Evolutionary conservation across 2,329 filamentous ascomycete genomes (phyloP).

Genomic region (Epichloe sp.): DNA sequence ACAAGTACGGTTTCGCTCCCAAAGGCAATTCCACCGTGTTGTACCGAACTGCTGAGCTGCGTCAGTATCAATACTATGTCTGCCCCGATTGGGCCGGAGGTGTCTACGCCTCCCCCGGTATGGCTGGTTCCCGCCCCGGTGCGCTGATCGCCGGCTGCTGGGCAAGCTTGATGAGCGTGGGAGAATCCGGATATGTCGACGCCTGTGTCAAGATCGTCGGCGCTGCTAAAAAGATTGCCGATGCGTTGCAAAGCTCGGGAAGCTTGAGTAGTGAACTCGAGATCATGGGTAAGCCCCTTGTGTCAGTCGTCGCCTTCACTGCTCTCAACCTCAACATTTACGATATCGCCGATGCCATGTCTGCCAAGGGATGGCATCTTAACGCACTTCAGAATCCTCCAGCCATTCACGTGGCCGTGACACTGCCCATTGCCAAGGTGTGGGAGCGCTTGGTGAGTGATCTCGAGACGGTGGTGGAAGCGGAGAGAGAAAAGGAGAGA

Average conservation of each 20-base stretch:
- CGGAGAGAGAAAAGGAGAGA: conserved; percentile 70
- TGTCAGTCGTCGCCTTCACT: conserved; percentile 80
- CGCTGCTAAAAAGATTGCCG: conserved; percentile 71
- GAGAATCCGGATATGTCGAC: conserved; percentile 77
- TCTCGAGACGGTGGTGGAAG: conserved; percentile 50
- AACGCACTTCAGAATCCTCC: conserved; percentile 87
- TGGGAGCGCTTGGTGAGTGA: conserved; percentile 71
- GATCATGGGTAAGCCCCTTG: conserved; percentile 72
- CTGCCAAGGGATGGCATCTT: conserved; percentile 77
- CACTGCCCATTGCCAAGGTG: conserved; percentile 68
- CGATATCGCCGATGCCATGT: conserved; percentile 85
- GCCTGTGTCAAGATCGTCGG: conserved; percentile 82
- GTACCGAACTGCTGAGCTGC: conserved; percentile 67
- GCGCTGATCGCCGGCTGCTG: conserved; percentile 94
- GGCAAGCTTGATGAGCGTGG: conserved; percentile 79
- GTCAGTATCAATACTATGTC: conserved; percentile 93
- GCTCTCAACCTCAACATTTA: conserved; percentile 83
- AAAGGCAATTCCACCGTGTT: conserved; percentile 93
- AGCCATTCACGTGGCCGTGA: conserved; percentile 89
- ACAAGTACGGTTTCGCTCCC: conserved; percentile 97
- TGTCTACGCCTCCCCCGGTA: conserved; percentile 90
- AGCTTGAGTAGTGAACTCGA: conserved; percentile 59
- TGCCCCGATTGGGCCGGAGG: conserved; percentile 90
- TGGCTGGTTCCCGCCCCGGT: conserved; percentile 83
- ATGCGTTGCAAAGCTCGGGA: conserved; percentile 57